Conservation (phyloP, 192 early-diverging fungal species). For the Chytriomyces sp. region DNA sequence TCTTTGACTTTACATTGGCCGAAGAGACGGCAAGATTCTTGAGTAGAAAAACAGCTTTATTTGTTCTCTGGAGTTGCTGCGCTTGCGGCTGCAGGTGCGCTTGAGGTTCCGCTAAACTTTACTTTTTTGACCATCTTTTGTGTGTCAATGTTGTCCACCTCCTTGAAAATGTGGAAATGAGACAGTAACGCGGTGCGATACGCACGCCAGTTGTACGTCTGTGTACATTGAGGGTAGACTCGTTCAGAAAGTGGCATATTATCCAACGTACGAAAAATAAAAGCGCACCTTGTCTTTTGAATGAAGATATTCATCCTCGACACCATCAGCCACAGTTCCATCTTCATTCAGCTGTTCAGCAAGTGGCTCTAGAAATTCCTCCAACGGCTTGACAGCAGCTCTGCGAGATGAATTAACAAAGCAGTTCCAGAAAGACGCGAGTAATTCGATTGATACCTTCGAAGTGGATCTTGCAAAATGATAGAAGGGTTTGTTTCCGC, state of each 20-base stretch:
- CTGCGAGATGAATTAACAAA: background rate
- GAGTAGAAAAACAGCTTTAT: too few species aligned
- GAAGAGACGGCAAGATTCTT: too few species aligned
- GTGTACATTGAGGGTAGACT: background rate
- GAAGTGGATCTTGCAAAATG: slow-evolving; percentile 6
- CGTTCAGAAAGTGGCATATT: background rate
- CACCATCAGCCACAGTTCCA: slow-evolving; percentile 43
- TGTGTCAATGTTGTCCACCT: slow-evolving; percentile 30
- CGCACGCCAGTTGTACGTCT: slow-evolving; percentile 48
- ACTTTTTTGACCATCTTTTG: slow-evolving; percentile 5
- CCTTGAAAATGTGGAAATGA: slow-evolving; percentile 55
- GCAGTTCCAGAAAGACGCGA: slow-evolving; percentile 29
- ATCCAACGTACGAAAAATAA: background rate
- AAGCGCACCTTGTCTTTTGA: slow-evolving; percentile 38
- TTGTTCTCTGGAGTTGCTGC: background rate
- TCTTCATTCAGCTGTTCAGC: slow-evolving; percentile 50
- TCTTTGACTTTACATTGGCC: too few species aligned
- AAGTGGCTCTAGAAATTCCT: slow-evolving; percentile 44
- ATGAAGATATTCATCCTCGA: slow-evolving; percentile 46
- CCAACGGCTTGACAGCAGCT: slow-evolving; percentile 22
- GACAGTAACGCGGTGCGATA: slow-evolving; percentile 51
- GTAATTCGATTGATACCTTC: slow-evolving; percentile 29
- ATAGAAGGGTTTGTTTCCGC: slow-evolving; percentile 32
- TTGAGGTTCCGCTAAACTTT: background rate
- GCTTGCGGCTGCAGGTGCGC: background rate